Evolutionary conservation across 257 asterid species (phyloP).

Genomic region (Penstemon newberryi): DNA sequence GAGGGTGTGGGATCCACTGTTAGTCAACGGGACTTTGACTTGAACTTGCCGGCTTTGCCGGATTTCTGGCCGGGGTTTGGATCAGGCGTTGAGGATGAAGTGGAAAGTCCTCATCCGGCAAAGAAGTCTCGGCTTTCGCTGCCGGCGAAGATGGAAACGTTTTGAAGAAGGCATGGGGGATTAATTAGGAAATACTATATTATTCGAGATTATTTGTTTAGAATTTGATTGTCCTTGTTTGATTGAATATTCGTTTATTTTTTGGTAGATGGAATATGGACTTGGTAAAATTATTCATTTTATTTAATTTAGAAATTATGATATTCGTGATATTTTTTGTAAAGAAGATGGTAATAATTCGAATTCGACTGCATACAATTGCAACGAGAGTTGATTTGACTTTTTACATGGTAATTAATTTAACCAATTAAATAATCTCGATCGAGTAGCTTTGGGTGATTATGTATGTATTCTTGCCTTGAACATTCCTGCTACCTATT

Average conservation of each 20-base stretch:
- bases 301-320: not conserved
- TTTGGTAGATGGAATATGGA: not conserved
- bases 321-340: not conserved
- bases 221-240: constrained; percentile 14
- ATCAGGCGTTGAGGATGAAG: constrained; percentile 50
- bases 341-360: not conserved
- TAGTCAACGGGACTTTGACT: constrained; percentile 50
- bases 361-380: not conserved
- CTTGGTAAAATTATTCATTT: not conserved
- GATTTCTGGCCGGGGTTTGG: constrained; percentile 36
- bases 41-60: constrained; percentile 63
- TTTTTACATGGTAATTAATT: no score
- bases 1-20: constrained; percentile 56
- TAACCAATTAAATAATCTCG: no score
- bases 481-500: no score
- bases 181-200: not conserved
- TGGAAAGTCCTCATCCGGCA: constrained; percentile 69
- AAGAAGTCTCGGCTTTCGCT: constrained; percentile 45
- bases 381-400: not conserved
- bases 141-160: constrained; percentile 33
- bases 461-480: no score
- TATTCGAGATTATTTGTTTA: constrained; percentile 12
- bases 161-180: not conserved
- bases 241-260: constrained; percentile 22
- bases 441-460: no score